A percentile compares a stretch with the other conserved stretches of the same genome.
Evolutionary conservation across 1,139 yeast genomes (phyloP).

Genomic region (Nadsonia starkeyi-henricii): DNA sequence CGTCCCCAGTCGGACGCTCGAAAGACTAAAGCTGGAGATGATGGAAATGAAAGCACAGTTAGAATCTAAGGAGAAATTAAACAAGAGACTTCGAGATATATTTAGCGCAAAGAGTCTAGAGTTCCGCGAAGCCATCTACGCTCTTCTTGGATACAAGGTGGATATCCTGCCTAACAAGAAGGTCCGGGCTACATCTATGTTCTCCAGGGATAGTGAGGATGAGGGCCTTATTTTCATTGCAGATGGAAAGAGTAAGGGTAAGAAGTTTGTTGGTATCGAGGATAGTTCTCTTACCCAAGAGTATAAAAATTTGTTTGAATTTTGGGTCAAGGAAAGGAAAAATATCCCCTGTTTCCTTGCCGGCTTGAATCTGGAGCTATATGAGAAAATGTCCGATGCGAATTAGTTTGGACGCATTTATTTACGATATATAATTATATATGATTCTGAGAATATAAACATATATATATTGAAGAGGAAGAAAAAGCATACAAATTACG

Average conservation of each 20-base stretch:
- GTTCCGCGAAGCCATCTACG: slow-evolving; percentile 53
- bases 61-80: slow-evolving; percentile 41
- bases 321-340: slow-evolving; percentile 56
- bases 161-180: slow-evolving; percentile 59
- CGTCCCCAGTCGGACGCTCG: slow-evolving; percentile 53
- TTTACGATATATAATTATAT: slow-evolving; percentile 6
- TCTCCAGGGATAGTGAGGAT: slow-evolving; percentile 20
- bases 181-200: slow-evolving; percentile 52
- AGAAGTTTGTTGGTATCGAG: slow-evolving; percentile 22
- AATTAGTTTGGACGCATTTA: slow-evolving; percentile 8
- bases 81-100: slow-evolving; percentile 44
- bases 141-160: slow-evolving; percentile 58
- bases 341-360: slow-evolving; percentile 74
- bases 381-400: slow-evolving; percentile 27
- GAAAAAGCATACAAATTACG: no score
- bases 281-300: slow-evolving; percentile 28
- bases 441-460: slow-evolving; percentile 1
- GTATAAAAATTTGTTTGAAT: slow-evolving; percentile 44
- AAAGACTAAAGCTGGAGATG: slow-evolving; percentile 46
- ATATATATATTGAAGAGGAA: background rate
- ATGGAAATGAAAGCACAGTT: slow-evolving; percentile 35
- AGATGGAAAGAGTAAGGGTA: slow-evolving; percentile 20
- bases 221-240: slow-evolving; percentile 26
- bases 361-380: slow-evolving; percentile 55
- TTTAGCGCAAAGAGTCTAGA: slow-evolving; percentile 64